Evolutionary conservation across 306 rosid genomes (phyloP).

Genomic region (Ormosia emarginata): DNA sequence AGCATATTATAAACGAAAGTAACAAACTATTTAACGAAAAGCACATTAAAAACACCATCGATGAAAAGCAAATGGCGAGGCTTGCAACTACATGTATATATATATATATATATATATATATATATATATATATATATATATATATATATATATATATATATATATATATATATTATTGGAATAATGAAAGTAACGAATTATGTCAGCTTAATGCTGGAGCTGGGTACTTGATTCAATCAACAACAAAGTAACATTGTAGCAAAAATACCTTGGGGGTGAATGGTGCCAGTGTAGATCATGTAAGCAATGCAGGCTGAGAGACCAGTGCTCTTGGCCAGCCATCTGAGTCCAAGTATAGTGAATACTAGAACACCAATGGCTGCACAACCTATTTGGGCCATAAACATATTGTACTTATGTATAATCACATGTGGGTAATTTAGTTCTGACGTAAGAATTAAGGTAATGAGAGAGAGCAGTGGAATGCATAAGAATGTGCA

Average conservation of each 20-base stretch:
- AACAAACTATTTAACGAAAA: too few relatives aligned
- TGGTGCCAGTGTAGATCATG: constrained; percentile 69
- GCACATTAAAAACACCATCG: too few relatives aligned
- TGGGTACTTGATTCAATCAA: neutral
- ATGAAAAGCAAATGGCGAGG: constrained; percentile 87
- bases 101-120: too few relatives aligned
- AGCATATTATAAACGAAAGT: too few relatives aligned
- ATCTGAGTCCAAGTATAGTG: constrained; percentile 76
- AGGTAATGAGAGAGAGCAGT: neutral
- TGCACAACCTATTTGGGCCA: constrained; percentile 94
- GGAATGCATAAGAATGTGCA: neutral
- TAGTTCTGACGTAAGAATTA: neutral
- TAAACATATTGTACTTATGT: constrained; percentile 84
- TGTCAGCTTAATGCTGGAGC: neutral
- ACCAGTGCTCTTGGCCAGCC: constrained; percentile 73
- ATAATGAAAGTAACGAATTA: neutral
- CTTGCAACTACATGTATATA: too few relatives aligned
- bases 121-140: too few relatives aligned
- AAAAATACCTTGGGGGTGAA: constrained; percentile 82
- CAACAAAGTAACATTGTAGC: neutral
- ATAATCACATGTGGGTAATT: constrained; percentile 2
- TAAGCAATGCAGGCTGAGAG: constrained; percentile 79
- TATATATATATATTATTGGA: constrained; percentile 19
- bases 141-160: too few relatives aligned
- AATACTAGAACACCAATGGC: constrained; percentile 78